Evolutionary conservation across 2,329 filamentous ascomycete genomes (phyloP).

Genomic region (Pseudogymnoascus sp.): DNA sequence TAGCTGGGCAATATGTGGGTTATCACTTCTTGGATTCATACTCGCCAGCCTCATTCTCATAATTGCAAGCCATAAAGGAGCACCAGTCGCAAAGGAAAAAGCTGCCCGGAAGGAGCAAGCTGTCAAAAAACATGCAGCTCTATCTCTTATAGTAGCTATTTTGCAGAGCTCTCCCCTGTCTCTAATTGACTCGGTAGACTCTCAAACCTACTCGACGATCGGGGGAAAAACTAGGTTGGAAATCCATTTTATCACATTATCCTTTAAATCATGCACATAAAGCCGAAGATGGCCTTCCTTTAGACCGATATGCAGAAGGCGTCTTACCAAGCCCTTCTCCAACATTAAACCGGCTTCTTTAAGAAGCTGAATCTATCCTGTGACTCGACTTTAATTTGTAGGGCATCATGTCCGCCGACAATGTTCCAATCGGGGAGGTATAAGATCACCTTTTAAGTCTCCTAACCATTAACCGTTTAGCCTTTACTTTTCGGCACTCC

Average conservation of each 20-base stretch:
- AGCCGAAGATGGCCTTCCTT: background rate
- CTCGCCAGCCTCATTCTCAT: background rate
- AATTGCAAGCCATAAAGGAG: background rate
- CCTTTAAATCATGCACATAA: background rate
- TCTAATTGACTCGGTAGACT: background rate
- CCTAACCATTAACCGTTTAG: background rate
- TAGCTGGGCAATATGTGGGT: background rate
- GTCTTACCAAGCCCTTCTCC: background rate
- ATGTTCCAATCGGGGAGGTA: background rate
- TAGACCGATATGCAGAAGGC: background rate
- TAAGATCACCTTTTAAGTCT: background rate
- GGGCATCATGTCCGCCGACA: background rate
- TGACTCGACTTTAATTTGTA: background rate
- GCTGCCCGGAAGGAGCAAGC: no score
- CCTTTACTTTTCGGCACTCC: background rate
- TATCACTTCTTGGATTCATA: background rate
- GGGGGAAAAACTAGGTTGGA: background rate
- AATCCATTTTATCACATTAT: background rate
- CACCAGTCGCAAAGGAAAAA: no score
- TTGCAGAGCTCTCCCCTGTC: background rate
- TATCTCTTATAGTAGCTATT: background rate
- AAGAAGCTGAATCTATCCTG: background rate
- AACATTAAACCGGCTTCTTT: background rate
- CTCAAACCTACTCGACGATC: no score
- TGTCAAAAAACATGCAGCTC: background rate